Evolutionary conservation across 2,329 filamentous ascomycete genomes (phyloP), one percentile per base, ranked within the genome.

Genomic region (Microdochium nivale): DNA sequence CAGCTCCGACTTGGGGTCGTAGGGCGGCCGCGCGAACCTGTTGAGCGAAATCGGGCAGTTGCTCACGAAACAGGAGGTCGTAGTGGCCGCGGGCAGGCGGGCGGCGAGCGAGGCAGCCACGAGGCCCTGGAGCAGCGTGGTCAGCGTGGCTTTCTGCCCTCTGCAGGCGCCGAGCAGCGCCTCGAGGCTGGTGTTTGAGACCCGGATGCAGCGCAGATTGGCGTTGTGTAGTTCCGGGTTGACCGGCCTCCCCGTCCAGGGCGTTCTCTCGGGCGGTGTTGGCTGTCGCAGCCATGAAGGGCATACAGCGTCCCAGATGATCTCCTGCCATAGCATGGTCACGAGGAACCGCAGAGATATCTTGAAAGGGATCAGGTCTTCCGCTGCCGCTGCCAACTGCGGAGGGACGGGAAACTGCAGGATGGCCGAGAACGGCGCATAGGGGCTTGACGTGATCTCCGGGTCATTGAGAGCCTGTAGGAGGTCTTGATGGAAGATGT

Each of bases 401-500:
- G 66, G 65, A 0, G 58, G 51, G 2, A 60, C 52, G 0, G 62
- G 56, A 48, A 73, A 68, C 14, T 54, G 52, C 13, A 75, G 61
- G 2, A 65, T 49, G 19, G 19, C 40, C n/a, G 40, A 19, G 40
- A 44, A 44, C 51, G 60, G 57, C 23, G 55, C 49, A 11, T 56
- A 52, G n/a, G 58, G 57, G 51, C 51, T 58, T 7, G 33, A 37
- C 3, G 51, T 59, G 16, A 24, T 46, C 21, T 1, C 43, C 23
- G 48, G 35, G 11, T 53, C 40, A 52, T 69, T 70, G 2, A 81
- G 64, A 3, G 75, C 69, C 2, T 62, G 56, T 3, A 76, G 66
- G 0, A 83, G 62, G 1, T 67, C 64, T 27, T 68, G 61, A 54
- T 83, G 79, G 55, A 83, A 80, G 2, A 70, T 58, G 25, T 65